Evolutionary conservation across 768 basidiomycete species (phyloP).

Genomic region (Calocera cornea): DNA sequence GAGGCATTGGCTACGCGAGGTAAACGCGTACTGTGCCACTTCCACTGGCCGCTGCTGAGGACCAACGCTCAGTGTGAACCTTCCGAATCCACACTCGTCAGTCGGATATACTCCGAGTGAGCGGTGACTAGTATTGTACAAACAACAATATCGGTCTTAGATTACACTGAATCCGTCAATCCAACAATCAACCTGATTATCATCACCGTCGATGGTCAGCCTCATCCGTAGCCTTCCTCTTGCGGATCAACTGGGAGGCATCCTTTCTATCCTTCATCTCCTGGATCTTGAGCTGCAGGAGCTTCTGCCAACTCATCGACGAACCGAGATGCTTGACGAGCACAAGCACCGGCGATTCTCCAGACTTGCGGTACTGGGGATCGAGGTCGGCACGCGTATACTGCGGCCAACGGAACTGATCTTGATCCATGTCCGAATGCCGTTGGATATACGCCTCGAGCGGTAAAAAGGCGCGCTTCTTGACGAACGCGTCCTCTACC

Average conservation of each 20-base stretch:
- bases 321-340: not conserved
- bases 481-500: slow-evolving; percentile 10
- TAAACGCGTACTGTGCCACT: no score
- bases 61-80: no score
- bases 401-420: not conserved
- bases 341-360: not conserved
- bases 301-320: not conserved
- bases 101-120: not conserved
- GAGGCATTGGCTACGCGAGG: no score
- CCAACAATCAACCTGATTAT: not conserved
- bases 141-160: not conserved
- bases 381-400: not conserved
- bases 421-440: not conserved
- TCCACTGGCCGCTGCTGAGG: no score
- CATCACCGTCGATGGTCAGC: not conserved
- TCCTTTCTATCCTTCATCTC: slow-evolving; percentile 3
- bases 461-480: slow-evolving; percentile 10
- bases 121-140: slow-evolving; percentile 1
- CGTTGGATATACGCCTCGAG: slow-evolving; percentile 9
- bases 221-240: slow-evolving; percentile 3
- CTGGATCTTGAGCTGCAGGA: not conserved
- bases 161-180: not conserved
- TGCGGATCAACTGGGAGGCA: not conserved
- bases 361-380: not conserved
- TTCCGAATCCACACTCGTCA: no score